phyloP scores from a whole-genome alignment of 352 stramenopile genomes.

The Globisporangium yorkense region DNA sequence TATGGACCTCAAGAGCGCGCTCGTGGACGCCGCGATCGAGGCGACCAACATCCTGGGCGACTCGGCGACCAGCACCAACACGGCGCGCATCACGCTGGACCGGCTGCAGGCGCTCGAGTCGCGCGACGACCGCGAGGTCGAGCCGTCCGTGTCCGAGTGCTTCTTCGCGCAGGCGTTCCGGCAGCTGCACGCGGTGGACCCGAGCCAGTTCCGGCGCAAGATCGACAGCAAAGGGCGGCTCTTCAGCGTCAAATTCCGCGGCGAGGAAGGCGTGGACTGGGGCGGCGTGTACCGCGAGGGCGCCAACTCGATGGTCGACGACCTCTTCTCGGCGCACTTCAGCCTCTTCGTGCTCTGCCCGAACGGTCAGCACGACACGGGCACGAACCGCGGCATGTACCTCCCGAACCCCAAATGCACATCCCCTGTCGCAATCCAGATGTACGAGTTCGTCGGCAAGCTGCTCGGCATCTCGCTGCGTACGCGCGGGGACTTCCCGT shows the following conservation, averaged over 20 bases:
- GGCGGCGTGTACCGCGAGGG: constrained; percentile 86
- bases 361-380: constrained; percentile 85
- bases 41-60: constrained; percentile 57
- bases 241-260: constrained; percentile 88
- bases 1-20: constrained; percentile 76
- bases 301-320: constrained; percentile 86
- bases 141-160: constrained; percentile 86
- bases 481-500: constrained; percentile 89
- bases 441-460: constrained; percentile 94
- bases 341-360: constrained; percentile 81
- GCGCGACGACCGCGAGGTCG: constrained; percentile 80
- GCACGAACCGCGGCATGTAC: constrained; percentile 84
- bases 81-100: constrained; percentile 79
- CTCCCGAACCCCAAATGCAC: constrained; percentile 86
- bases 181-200: constrained; percentile 83
- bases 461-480: constrained; percentile 92
- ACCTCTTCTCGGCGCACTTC: constrained; percentile 84
- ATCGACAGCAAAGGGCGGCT: constrained; percentile 87
- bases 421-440: constrained; percentile 84
- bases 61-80: constrained; percentile 40
- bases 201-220: constrained; percentile 77
- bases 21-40: constrained; percentile 80
- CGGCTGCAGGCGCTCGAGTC: constrained; percentile 82
- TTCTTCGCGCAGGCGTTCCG: constrained; percentile 94
- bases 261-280: constrained; percentile 87